phyloP scores from a whole-genome alignment of 352 stramenopile species.

The Phytophthora constricta region DNA sequence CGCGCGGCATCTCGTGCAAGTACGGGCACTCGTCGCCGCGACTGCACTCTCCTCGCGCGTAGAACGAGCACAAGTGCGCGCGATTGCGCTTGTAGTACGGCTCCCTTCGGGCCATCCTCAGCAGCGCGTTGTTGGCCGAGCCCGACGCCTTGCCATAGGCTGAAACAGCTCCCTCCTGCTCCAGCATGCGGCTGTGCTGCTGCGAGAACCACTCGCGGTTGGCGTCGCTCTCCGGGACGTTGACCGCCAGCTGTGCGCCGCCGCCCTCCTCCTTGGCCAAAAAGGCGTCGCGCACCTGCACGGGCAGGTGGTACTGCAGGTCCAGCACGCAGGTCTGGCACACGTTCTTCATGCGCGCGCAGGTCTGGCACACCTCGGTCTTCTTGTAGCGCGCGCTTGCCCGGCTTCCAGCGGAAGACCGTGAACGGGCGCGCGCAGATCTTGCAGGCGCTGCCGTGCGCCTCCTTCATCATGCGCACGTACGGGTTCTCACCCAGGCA shows the following conservation, averaged over 20 bases:
- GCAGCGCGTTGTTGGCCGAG: slow-evolving; percentile 71
- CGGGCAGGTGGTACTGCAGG: slow-evolving; percentile 97
- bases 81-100: slow-evolving; percentile 94
- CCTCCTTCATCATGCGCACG: slow-evolving; percentile 99
- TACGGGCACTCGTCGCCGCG: slow-evolving; percentile 94
- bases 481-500: slow-evolving; percentile 99
- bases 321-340: slow-evolving; percentile 99
- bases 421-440: slow-evolving; percentile 98
- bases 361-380: slow-evolving; percentile 98
- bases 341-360: slow-evolving; percentile 99
- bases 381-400: slow-evolving; percentile 98
- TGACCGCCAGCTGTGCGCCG: slow-evolving; percentile 51
- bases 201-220: slow-evolving; percentile 96
- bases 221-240: slow-evolving; percentile 93
- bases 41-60: slow-evolving; percentile 94
- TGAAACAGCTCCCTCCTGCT: slow-evolving; percentile 88
- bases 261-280: slow-evolving; percentile 53
- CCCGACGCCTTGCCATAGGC: slow-evolving; percentile 85
- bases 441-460: slow-evolving; percentile 97
- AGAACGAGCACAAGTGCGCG: slow-evolving; percentile 96
- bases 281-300: slow-evolving; percentile 94
- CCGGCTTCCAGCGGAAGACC: slow-evolving; percentile 98
- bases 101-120: slow-evolving; percentile 85
- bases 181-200: slow-evolving; percentile 91
- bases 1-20: slow-evolving; percentile 94